Conservation (phyloP, 257 asterid genomes). For the Solanum piurae region DNA sequence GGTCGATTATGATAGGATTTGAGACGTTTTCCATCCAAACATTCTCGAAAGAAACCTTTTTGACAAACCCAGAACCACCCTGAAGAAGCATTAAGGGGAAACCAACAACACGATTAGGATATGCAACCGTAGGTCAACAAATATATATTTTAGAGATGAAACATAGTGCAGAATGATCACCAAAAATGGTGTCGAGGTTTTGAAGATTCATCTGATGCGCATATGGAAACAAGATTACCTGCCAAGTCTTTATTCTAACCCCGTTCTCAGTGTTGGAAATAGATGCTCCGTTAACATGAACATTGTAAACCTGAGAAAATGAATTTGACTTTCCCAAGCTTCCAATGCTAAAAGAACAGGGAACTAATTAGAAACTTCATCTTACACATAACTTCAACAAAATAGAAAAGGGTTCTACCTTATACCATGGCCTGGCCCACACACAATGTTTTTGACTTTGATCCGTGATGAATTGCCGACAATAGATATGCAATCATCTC, state of each 20-base stretch:
- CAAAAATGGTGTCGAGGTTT: neutral
- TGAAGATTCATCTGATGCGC: neutral
- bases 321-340: slow-evolving; percentile 63
- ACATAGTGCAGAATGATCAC: neutral
- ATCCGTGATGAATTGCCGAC: slow-evolving; percentile 70
- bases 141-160: neutral
- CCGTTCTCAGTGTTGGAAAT: slow-evolving; percentile 54
- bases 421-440: slow-evolving; percentile 83
- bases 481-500: slow-evolving; percentile 94
- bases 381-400: neutral
- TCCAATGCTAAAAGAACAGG: slow-evolving; percentile 51
- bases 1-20: slow-evolving; percentile 79
- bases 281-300: slow-evolving; percentile 42
- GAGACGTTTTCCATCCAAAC: slow-evolving; percentile 76
- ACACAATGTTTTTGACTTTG: slow-evolving; percentile 28
- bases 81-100: slow-evolving; percentile 3
- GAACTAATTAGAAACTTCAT: neutral
- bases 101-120: neutral
- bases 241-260: slow-evolving; percentile 90
- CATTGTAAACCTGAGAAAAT: slow-evolving; percentile 42
- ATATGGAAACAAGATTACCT: slow-evolving; percentile 28
- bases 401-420: slow-evolving; percentile 35
- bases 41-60: slow-evolving; percentile 51
- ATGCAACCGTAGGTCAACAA: neutral
- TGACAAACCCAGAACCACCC: slow-evolving; percentile 87